Evolutionary conservation across 345 rosid species (phyloP).

Genomic region (Heritiera fomes): DNA sequence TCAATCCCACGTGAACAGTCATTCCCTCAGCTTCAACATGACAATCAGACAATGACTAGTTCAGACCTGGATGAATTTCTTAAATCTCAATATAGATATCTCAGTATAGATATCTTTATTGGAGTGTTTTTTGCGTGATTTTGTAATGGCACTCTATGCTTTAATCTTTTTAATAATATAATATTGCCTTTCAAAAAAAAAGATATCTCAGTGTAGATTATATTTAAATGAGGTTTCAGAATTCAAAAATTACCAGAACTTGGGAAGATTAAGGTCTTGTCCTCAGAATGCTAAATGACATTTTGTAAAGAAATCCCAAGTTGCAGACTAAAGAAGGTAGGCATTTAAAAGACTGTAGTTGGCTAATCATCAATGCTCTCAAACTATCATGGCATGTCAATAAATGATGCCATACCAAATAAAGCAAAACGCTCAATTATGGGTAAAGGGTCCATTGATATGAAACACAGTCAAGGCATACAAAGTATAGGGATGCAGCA

Average conservation of each 20-base stretch:
- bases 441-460: not conserved
- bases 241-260: not conserved
- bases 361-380: not conserved
- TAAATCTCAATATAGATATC: not conserved
- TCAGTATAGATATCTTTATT: no score
- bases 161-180: no score
- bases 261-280: not conserved
- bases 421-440: not conserved
- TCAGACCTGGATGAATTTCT: conserved; percentile 3
- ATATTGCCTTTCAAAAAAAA: no score
- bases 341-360: conserved; percentile 4
- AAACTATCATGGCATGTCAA: not conserved
- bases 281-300: not conserved
- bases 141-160: no score
- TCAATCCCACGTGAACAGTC: not conserved
- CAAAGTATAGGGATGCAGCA: not conserved
- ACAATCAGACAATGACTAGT: not conserved
- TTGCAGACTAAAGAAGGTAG: not conserved
- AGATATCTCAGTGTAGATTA: no score
- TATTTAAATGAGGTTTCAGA: not conserved
- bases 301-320: not conserved
- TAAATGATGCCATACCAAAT: not conserved
- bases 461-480: not conserved
- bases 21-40: not conserved
- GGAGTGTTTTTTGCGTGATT: no score